Base-by-base conservation (phyloP, 2,329 filamentous ascomycete genomes). In the Coleophoma eucalyptorum region DNA sequence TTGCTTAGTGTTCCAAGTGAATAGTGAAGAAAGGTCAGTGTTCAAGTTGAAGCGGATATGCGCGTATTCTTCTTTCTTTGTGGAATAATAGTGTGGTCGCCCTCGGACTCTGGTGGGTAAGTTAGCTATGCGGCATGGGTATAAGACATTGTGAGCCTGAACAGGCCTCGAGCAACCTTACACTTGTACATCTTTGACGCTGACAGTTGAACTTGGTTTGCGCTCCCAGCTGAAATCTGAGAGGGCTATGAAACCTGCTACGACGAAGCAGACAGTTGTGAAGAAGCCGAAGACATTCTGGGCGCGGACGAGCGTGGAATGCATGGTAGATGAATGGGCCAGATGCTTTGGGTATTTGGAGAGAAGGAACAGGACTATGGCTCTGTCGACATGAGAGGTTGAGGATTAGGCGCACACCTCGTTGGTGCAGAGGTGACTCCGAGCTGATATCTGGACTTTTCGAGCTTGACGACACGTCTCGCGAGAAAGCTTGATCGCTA, bases 1-100 rank as follows among this genome's bases (percentile, higher is more conserved):
- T 73, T 97, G 90, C 72, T 99, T 99, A 18, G 95, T 99, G 78
- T 99, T 99, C 94, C 93, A 99, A 66, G 89, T 96, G 80, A 97
- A 97, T 62, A 99, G 89, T 41, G 87, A 87, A 54, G 84, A 87
- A 54, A 99, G 81, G 73, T 99, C 93, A 48, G 92, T 88, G 65
- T 96, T 88, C 53, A 99, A 80, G 64, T 92, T 89, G 78, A 99
- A 99, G 68, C 86, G 87, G 67, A 99, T 87, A 67, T 94, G 84
- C 61, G 93, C 94, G 70, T 97, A 97, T 72, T 99, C 94, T 72
- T 97, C 92, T 71, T 89, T 90, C 70, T 94, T 95, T 47, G 81
- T 77, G 59, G 86, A 89, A 77, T 97, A 96, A 79, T 97, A 97
- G 69, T 97, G 89, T n/a, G 94, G 91, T 10, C 93, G 82, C 50